Base-by-base conservation (phyloP, 2,329 filamentous ascomycete species). In the Rhinocladiella similis region DNA sequence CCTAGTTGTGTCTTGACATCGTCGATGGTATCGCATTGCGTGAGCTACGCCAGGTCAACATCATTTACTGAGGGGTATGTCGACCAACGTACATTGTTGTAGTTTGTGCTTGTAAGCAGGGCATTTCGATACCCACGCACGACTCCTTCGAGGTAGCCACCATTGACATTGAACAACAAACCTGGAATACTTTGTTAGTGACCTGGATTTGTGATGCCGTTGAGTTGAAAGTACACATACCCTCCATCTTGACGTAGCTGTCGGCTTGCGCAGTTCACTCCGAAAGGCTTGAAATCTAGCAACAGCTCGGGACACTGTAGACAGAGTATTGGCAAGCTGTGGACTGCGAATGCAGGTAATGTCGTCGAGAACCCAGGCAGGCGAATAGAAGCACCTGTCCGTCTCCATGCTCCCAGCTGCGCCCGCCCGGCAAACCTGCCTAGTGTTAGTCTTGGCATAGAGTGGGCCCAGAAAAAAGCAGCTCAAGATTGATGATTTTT, bases 1-100 rank as follows among this genome's bases (percentile, higher is more conserved):
- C 90, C 91, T 41, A 99, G 91, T 77, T 99, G 94, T 56, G 97
- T 87, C 80, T 97, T 99, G 65, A 99, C 86, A 80, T 99, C 94
- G 50, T 66, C 63, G 35, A 66, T 64, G 1, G 53, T 54, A 52
- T 66, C 97, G 66, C 57, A 65, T 55, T 61, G 59, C 22, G 59
- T 64, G 38, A 64, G 59, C 59, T 58, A 42, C 14, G 45, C 13
- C 25, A 4, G 20, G 50, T 41, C 43, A 39, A 64, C 57, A 52
- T 35, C n/a, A 20, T 27, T 18, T 20, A 33, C 18, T 22, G 6
- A 18, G 3, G 16, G 22, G 1, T 27, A 47, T 35, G 47, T 50
- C 12, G 19, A 16, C 10, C 12, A 41, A 53, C 16, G 53, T 36
- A 56, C 46, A 56, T 61, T 99, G 78, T 83, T 87, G 79, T 99